These are phyloP conservation scores for Colletotrichum sp. DNA, from an alignment of 2,329 filamentous ascomycete genomes.

Conservation along the genomic window DNA sequence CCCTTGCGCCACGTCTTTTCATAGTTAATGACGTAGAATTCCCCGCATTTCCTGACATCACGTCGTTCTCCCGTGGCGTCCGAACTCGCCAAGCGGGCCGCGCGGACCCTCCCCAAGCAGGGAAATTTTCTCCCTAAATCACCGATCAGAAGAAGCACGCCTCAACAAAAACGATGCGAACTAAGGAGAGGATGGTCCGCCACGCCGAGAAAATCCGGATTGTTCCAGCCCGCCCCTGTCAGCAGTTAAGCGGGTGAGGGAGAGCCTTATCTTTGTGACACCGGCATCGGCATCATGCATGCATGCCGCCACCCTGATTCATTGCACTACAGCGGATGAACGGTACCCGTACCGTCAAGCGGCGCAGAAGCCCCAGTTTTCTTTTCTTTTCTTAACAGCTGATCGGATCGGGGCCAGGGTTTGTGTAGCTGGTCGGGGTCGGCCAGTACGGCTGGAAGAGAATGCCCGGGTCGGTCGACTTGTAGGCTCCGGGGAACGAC, in stretches of 20 bases:
- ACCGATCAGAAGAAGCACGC: background rate
- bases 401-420: constrained; percentile 22
- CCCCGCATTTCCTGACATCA: constrained; percentile 5
- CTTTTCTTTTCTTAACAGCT: constrained; percentile 12
- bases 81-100: background rate
- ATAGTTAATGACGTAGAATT: constrained; percentile 8
- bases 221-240: background rate
- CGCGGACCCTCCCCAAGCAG: constrained; percentile 4
- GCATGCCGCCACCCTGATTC: background rate
- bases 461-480: constrained; percentile 43
- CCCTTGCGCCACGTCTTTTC: background rate
- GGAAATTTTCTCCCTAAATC: background rate
- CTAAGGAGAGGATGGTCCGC: constrained; percentile 8
- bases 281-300: background rate
- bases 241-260: background rate
- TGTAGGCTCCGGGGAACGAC: constrained; percentile 46
- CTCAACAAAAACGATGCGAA: background rate
- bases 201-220: background rate
- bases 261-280: background rate
- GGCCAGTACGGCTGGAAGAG: constrained; percentile 48
- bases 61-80: background rate
- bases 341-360: background rate
- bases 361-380: background rate
- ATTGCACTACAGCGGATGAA: background rate
- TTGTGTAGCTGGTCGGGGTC: constrained; percentile 39